phyloP scores from a whole-genome alignment of 768 basidiomycete genomes.

The Kwoniella sp. region DNA sequence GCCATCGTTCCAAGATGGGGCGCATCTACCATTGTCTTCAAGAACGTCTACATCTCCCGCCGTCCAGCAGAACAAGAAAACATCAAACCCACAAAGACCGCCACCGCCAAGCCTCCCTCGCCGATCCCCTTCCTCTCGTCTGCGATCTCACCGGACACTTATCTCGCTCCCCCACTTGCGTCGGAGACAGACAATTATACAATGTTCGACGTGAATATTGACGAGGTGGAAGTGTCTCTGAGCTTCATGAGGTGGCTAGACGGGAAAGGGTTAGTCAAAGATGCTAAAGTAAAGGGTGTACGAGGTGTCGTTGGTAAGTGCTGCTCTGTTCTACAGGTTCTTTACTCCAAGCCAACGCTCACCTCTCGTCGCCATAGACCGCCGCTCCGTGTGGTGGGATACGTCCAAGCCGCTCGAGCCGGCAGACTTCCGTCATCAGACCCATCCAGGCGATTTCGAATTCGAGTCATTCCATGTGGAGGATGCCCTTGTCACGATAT shows the following conservation, averaged over 20 bases:
- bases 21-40: conserved; percentile 91
- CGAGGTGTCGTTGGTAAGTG: conserved; percentile 82
- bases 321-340: neutral
- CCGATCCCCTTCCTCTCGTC: conserved; percentile 48
- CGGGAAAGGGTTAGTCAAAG: conserved; percentile 87
- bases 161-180: conserved; percentile 32
- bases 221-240: conserved; percentile 92
- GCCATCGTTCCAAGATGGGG: conserved; percentile 98
- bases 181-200: conserved; percentile 66
- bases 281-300: conserved; percentile 90
- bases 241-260: conserved; percentile 91
- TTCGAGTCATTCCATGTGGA: conserved; percentile 85
- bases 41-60: conserved; percentile 91
- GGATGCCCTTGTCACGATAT: conserved; percentile 89
- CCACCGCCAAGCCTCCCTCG: conserved; percentile 37
- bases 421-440: conserved; percentile 73
- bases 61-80: conserved; percentile 63
- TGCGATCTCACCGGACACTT: conserved; percentile 39
- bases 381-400: conserved; percentile 83
- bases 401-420: conserved; percentile 79
- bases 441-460: conserved; percentile 83
- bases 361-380: conserved; percentile 63
- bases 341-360: neutral
- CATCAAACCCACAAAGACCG: conserved; percentile 23
- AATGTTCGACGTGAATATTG: conserved; percentile 89